Conservation (phyloP, 805 yeast species). For the Ascoidea rubescens region DNA sequence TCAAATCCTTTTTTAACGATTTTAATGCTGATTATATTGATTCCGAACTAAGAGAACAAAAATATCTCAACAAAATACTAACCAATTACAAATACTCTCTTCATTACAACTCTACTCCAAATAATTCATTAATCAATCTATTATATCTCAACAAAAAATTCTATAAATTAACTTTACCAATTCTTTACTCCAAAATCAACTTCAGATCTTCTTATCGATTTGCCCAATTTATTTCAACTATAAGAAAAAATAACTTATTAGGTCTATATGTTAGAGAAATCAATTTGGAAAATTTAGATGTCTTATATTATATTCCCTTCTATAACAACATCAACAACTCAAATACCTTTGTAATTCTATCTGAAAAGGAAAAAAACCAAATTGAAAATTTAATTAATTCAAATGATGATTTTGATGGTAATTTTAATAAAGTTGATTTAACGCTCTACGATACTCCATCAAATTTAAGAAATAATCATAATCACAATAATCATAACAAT, state of each 20-base stretch:
- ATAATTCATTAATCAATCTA: slow-evolving; percentile 26
- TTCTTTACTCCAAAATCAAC: slow-evolving; percentile 37
- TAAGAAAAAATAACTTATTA: slow-evolving; percentile 40
- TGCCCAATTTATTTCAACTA: slow-evolving; percentile 62
- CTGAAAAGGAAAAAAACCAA: slow-evolving; percentile 7
- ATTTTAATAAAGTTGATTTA: slow-evolving; percentile 2
- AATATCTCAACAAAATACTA: slow-evolving; percentile 6
- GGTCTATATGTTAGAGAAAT: slow-evolving; percentile 42
- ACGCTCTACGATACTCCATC: background rate
- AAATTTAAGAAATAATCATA: background rate
- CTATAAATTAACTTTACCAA: slow-evolving; percentile 35
- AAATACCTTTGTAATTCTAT: slow-evolving; percentile 4
- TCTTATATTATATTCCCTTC: slow-evolving; percentile 4
- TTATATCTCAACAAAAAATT: slow-evolving; percentile 39
- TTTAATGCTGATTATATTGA: too few species aligned
- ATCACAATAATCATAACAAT: background rate
- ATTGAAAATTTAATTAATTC: slow-evolving; percentile 9
- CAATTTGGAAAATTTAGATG: slow-evolving; percentile 38
- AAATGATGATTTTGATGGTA: background rate
- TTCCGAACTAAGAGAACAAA: background rate
- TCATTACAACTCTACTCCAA: slow-evolving; percentile 1
- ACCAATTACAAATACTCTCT: slow-evolving; percentile 6
- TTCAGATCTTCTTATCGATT: slow-evolving; percentile 65
- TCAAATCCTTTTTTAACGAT: background rate
- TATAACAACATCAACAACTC: background rate